Evolutionary conservation across 768 basidiomycete species (phyloP).

Genomic region (Cyclocybe aegerita): DNA sequence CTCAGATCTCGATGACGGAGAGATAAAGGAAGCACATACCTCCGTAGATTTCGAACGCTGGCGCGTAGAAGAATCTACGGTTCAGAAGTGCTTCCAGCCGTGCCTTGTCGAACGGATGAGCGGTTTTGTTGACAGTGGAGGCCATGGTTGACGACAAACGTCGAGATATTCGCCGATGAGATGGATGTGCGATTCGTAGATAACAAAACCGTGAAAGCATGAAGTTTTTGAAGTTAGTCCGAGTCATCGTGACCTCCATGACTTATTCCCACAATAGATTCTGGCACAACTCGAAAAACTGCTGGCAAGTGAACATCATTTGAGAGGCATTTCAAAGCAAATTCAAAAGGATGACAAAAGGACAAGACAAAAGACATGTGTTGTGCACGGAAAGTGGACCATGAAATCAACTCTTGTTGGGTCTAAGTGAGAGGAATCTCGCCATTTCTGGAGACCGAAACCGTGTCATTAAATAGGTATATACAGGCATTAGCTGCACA

Average conservation of each 20-base stretch:
- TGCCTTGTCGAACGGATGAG: conserved; percentile 84
- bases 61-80: conserved; percentile 95
- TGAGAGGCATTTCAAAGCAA: too few species aligned
- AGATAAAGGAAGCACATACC: conserved; percentile 49
- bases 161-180: conserved; percentile 29
- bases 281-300: too few species aligned
- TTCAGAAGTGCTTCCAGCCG: conserved; percentile 84
- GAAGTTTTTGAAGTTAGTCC: conserved; percentile 21
- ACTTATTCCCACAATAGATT: too few species aligned
- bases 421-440: too few species aligned
- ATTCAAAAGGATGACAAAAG: too few species aligned
- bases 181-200: conserved; percentile 23
- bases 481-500: too few species aligned
- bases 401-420: too few species aligned
- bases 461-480: too few species aligned
- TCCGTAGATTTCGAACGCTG: conserved; percentile 98
- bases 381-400: too few species aligned
- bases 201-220: conserved; percentile 26
- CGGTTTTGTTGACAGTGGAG: conserved; percentile 69
- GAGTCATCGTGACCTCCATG: conserved; percentile 10
- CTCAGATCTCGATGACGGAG: background rate
- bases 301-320: too few species aligned
- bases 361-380: too few species aligned
- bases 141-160: conserved; percentile 30
- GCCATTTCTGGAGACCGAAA: too few species aligned